Conservation (phyloP, 164 flowering plant species). For the Nymphaea thermarum region DNA sequence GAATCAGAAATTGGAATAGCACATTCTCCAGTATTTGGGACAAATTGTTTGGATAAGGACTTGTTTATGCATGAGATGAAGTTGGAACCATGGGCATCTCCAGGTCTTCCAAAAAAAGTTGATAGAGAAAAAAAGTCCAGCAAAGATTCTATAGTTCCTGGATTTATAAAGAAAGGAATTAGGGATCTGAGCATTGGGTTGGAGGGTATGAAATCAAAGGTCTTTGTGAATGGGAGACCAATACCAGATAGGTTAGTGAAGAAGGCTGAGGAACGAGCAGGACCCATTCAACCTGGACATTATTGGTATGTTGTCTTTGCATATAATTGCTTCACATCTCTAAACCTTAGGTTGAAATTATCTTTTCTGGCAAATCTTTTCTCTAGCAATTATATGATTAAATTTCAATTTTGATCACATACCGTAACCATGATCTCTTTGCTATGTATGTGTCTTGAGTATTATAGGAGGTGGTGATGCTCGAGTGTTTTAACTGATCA, state of each 20-base stretch:
- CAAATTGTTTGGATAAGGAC: neutral
- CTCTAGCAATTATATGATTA: too few species aligned
- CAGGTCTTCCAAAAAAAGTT: slow-evolving; percentile 24
- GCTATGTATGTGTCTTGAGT: too few species aligned
- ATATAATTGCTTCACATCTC: neutral
- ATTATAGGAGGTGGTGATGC: too few species aligned
- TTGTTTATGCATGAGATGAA: slow-evolving; percentile 3
- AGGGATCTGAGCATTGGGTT: slow-evolving; percentile 28
- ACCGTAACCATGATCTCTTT: too few species aligned
- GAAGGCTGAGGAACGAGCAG: slow-evolving; percentile 68
- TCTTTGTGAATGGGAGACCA: slow-evolving; percentile 42
- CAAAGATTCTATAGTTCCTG: slow-evolving; percentile 35
- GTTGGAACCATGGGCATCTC: slow-evolving; percentile 21
- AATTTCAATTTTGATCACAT: too few species aligned
- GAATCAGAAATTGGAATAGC: neutral
- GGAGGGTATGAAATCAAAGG: slow-evolving; percentile 24
- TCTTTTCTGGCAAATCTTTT: too few species aligned
- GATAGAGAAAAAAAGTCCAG: slow-evolving; percentile 6
- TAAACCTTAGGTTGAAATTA: neutral
- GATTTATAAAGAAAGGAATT: slow-evolving; percentile 35
- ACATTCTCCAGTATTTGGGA: neutral
- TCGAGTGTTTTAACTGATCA: too few species aligned
- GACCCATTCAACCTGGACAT: slow-evolving; percentile 55
- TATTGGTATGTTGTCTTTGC: slow-evolving; percentile 45
- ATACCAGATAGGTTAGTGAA: slow-evolving; percentile 37